Base-by-base conservation (phyloP, 345 rosid species). In the Triadica sebifera region DNA sequence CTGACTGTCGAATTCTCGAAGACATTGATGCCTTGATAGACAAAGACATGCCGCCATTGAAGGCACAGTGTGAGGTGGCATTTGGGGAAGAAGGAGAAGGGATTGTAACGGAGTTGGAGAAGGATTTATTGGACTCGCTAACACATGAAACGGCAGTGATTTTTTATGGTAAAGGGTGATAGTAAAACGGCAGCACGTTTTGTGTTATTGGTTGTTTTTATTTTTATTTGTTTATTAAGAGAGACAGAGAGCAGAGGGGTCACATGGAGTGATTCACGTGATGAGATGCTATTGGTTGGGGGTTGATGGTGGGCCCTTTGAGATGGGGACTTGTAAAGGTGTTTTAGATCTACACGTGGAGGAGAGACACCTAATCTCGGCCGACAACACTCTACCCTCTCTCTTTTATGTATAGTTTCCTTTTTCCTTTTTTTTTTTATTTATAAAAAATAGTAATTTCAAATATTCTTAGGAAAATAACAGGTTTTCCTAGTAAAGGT, bases 211-310 rank as follows among this genome's bases (percentile, higher is more conserved):
- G 47, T 43, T 43, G n/a, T n/a, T n/a, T n/a, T n/a, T n/a, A n/a
- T n/a, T n/a, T n/a, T n/a, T n/a, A n/a, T 43, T 43, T 43, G 47
- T 7, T 43, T 43, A 43, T 43, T 43, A 1, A 6, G 73, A 47
- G 65, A 71, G 80, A 77, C 76, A 72, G 75, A 50, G 67, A 52
- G 79, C 77, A 60, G 72, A 72, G 39, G 70, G 79, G 81, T 82
- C 88, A 89, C 96, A 79, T 88, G 90, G 88, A 85, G 67, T 39
- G 3, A 64, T 76, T 89, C 96, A 90, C 90, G 93, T 86, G 96
- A 85, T n/a, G 81, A 78, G 90, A 84, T 80, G 79, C 82, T 53
- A 70, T 69, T 74, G 63, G 74, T 16, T 64, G 39, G n/a, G n/a
- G n/a, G n/a, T n/a, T n/a, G n/a, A n/a, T n/a, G n/a, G n/a, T n/a